These are phyloP conservation scores for Silene noctiflora DNA, from an alignment of 179 eudicot genomes.

Conservation along the genomic window DNA sequence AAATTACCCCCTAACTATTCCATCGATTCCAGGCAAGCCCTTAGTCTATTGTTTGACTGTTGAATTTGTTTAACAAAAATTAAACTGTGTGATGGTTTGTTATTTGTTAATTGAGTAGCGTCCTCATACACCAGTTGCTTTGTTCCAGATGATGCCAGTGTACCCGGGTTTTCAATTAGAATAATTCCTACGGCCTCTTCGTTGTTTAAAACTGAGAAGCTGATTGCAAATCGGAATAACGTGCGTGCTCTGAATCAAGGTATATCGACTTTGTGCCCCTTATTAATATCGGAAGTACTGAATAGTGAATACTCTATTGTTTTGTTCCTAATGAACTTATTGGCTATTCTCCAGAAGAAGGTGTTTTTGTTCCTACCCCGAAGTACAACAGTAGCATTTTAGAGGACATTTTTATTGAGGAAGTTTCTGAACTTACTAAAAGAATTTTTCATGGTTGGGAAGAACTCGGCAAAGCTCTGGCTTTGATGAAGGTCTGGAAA, in stretches of 20 bases:
- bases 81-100: neutral
- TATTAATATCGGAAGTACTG: neutral
- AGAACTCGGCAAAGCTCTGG: slow-evolving; percentile 67
- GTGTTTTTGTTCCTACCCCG: slow-evolving; percentile 61
- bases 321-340: slow-evolving; percentile 3
- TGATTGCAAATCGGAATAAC: slow-evolving; percentile 51
- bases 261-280: slow-evolving; percentile 23
- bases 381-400: slow-evolving; percentile 77
- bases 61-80: neutral
- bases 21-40: no score
- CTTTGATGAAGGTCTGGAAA: slow-evolving; percentile 70
- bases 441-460: slow-evolving; percentile 60
- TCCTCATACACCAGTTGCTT: slow-evolving; percentile 24
- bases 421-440: slow-evolving; percentile 47
- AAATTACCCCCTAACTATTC: no score
- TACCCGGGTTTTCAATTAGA: slow-evolving; percentile 49
- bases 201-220: slow-evolving; percentile 36
- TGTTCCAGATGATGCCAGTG: slow-evolving; percentile 40
- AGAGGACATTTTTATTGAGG: slow-evolving; percentile 81
- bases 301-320: neutral
- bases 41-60: neutral
- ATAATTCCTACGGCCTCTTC: slow-evolving; percentile 77
- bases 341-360: slow-evolving; percentile 32
- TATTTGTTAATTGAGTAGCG: neutral
- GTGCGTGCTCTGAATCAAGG: slow-evolving; percentile 64